Base-by-base conservation (phyloP, 768 basidiomycete species). In the Infundibulicybe gibba region DNA sequence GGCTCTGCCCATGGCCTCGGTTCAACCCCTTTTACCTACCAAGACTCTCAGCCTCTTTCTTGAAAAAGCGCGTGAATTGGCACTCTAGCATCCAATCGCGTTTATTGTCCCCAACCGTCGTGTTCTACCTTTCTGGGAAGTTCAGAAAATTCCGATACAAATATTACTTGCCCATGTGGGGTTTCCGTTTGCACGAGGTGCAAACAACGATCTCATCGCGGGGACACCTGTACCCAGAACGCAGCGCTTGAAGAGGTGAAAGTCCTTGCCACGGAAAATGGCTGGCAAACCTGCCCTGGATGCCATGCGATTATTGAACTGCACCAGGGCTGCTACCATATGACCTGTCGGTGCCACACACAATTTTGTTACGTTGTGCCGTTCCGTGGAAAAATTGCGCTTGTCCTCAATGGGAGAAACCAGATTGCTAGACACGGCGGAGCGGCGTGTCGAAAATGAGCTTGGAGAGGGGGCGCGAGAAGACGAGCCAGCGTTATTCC, bases 321-420 rank as follows among this genome's bases (percentile, higher is more conserved):
- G 13, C 55, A 63, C 14, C 54, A 67, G 5, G 83, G 84, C 0
- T 85, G 84, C 49, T 80, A 75, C 57, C 84, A 86, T 41, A 84
- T 86, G 64, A 81, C 74, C 12, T 86, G 83, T 50, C 68, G 72
- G 16, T 83, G 82, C 56, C 61, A 67, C 5, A 64, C 69, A 0
- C 57, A 86, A 52, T 85, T 86, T 59, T 86, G 84, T 54, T 85
- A 87, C 43, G 80, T 9, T 88, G 87, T 55, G 77, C 78, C 0
- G 72, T 58, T 25, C 65, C 49, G 9, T 88, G 85, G 85, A 85
- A 80, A 62, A 71, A 62, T 0, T 90, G 86, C 47, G 4, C 1
- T 0, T 88, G 86, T 49, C 66, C 66, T 0, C 81, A 81, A 40
- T 87, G 84, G 83, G 83, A 87, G 6, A 87, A 48, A 43, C 53